These are phyloP conservation scores for Rubus parviflorus DNA, from an alignment of 306 rosid genomes.

Conservation along the genomic window DNA sequence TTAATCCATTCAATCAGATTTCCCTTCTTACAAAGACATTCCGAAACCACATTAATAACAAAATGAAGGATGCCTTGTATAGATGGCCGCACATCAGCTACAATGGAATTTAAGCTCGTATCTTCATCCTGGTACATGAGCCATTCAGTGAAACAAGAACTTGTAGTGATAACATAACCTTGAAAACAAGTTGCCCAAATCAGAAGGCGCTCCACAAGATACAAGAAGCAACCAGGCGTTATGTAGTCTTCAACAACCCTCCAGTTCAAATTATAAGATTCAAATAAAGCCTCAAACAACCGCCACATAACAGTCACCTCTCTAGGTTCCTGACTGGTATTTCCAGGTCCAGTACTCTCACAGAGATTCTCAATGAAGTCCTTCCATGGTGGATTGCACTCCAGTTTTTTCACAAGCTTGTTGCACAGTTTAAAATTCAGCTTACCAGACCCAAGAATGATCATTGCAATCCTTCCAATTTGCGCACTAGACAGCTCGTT, in stretches of 20 bases:
- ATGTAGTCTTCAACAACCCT: slow-evolving; percentile 22
- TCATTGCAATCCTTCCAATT: too few relatives aligned
- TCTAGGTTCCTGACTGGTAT: not conserved
- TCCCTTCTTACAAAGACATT: slow-evolving; percentile 24
- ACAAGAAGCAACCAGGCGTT: slow-evolving; percentile 56
- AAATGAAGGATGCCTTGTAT: not conserved
- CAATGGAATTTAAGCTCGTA: too few relatives aligned
- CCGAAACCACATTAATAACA: slow-evolving; percentile 17
- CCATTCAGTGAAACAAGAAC: slow-evolving; percentile 61
- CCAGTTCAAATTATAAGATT: slow-evolving; percentile 40
- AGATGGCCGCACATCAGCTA: not conserved
- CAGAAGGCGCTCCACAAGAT: slow-evolving; percentile 58
- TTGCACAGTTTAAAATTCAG: too few relatives aligned
- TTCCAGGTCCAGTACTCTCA: too few relatives aligned
- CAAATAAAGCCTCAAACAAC: slow-evolving; percentile 34
- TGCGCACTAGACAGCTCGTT: too few relatives aligned
- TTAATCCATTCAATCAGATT: slow-evolving; percentile 34
- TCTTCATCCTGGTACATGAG: slow-evolving; percentile 36
- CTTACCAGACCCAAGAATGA: too few relatives aligned
- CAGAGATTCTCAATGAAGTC: slow-evolving; percentile 21
- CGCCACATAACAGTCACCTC: not conserved
- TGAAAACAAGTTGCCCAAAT: slow-evolving; percentile 27
- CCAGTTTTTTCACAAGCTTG: too few relatives aligned
- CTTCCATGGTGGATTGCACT: slow-evolving; percentile 36
- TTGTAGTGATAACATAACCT: slow-evolving; percentile 46